Conservation (phyloP, 2,329 filamentous ascomycete genomes). For the Lasiodiplodia hormozganensis region DNA sequence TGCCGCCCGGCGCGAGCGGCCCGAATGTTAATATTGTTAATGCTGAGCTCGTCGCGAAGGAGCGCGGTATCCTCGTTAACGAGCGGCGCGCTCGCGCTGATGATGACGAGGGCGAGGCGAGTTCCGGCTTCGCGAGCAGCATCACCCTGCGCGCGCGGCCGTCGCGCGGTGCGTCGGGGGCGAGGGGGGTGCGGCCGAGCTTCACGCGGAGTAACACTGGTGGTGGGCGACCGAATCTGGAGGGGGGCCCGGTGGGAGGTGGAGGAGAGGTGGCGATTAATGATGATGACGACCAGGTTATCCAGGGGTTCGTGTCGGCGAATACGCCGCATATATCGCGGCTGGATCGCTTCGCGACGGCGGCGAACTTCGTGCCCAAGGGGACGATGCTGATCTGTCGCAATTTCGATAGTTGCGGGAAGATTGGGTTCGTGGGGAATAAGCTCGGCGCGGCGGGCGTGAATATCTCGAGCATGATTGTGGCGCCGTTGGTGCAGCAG, state of each 20-base stretch:
- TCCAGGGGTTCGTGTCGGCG: slow-evolving; percentile 71
- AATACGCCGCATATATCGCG: slow-evolving; percentile 73
- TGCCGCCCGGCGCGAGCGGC: slow-evolving; percentile 62
- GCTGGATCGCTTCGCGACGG: slow-evolving; percentile 71
- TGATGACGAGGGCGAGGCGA: slow-evolving; percentile 64
- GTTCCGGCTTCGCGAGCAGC: slow-evolving; percentile 58
- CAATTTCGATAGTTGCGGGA: slow-evolving; percentile 82
- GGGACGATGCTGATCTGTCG: slow-evolving; percentile 79
- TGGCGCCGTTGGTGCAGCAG: slow-evolving; percentile 61
- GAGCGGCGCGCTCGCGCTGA: slow-evolving; percentile 71
- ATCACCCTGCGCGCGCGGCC: slow-evolving; percentile 70
- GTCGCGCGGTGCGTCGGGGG: slow-evolving; percentile 41
- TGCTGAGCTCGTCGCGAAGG: slow-evolving; percentile 74
- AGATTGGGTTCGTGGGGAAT: slow-evolving; percentile 80
- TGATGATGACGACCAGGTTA: slow-evolving; percentile 58
- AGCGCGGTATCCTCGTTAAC: slow-evolving; percentile 79
- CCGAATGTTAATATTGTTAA: slow-evolving; percentile 84
- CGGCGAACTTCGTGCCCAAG: slow-evolving; percentile 71
- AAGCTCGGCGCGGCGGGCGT: slow-evolving; percentile 73
- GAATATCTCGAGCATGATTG: slow-evolving; percentile 83
- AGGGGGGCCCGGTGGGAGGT: background rate
- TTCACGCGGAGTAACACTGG: slow-evolving; percentile 33
- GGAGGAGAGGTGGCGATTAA: background rate
- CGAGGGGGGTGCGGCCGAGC: slow-evolving; percentile 6
- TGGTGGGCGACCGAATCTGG: background rate